phyloP scores from a whole-genome alignment of 805 yeast species.

The Candida yuanshanica region DNA sequence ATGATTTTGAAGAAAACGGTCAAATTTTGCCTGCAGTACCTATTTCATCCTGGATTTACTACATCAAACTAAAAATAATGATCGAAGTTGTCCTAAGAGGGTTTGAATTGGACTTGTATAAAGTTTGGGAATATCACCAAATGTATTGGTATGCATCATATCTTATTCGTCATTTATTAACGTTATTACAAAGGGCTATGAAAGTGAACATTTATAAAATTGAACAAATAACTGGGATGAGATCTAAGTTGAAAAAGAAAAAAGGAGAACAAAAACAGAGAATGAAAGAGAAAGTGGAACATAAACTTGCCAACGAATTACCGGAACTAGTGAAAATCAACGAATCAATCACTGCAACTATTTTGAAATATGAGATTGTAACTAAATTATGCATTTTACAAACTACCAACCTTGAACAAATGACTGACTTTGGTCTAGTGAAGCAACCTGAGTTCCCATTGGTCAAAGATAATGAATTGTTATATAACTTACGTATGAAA shows the following conservation, averaged over 20 bases:
- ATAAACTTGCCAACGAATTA: slow-evolving; percentile 27
- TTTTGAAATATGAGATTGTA: slow-evolving; percentile 20
- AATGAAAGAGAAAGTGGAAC: slow-evolving; percentile 29
- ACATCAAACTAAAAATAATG: slow-evolving; percentile 66
- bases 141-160: slow-evolving; percentile 66
- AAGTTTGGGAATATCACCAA: slow-evolving; percentile 59
- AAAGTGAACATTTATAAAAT: slow-evolving; percentile 29
- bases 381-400: slow-evolving; percentile 29
- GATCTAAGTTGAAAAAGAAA: slow-evolving; percentile 42
- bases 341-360: slow-evolving; percentile 22
- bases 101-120: slow-evolving; percentile 68
- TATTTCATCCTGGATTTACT: slow-evolving; percentile 63
- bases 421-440: slow-evolving; percentile 22
- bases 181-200: slow-evolving; percentile 32
- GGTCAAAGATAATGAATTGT: slow-evolving; percentile 24
- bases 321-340: slow-evolving; percentile 29
- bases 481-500: slow-evolving; percentile 63
- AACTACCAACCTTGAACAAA: slow-evolving; percentile 26
- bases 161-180: slow-evolving; percentile 42
- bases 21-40: slow-evolving; percentile 42
- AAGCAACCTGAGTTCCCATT: slow-evolving; percentile 23
- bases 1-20: slow-evolving; percentile 18
- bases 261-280: slow-evolving; percentile 45
- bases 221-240: slow-evolving; percentile 27
- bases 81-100: slow-evolving; percentile 66